Evolutionary conservation across 495 filamentous ascomycete genomes (phyloP).

Genomic region (Talaromyces nanjingensis): DNA sequence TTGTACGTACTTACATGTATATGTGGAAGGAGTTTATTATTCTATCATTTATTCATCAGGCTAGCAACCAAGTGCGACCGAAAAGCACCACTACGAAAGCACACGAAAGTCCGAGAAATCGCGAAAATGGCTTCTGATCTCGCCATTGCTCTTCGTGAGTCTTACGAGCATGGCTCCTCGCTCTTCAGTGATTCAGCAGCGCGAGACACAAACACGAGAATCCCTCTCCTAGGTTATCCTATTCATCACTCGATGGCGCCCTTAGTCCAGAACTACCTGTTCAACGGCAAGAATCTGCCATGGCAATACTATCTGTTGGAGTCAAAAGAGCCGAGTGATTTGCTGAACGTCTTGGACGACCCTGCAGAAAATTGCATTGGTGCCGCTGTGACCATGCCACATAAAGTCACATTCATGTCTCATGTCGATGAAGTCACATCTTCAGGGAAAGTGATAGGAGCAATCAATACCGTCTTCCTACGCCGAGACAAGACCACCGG

Average conservation of each 20-base stretch:
- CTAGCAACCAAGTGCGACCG: background rate
- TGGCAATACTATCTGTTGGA: slow-evolving; percentile 3
- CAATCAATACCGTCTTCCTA: slow-evolving; percentile 38
- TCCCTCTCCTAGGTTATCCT: slow-evolving; percentile 1
- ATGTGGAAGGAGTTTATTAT: background rate
- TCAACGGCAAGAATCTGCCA: background rate
- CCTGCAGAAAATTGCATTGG: slow-evolving; percentile 23
- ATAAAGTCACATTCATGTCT: slow-evolving; percentile 35
- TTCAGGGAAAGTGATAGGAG: slow-evolving; percentile 25
- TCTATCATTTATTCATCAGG: background rate
- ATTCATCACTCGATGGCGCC: slow-evolving; percentile 2
- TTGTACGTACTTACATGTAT: too few relatives aligned
- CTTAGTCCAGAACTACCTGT: background rate
- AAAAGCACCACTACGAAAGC: background rate
- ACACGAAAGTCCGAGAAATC: background rate
- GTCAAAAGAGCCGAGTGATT: background rate
- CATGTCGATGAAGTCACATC: slow-evolving; percentile 29
- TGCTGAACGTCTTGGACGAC: background rate
- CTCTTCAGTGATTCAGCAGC: background rate
- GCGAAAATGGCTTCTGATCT: slow-evolving; percentile 1
- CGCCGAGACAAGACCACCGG: slow-evolving; percentile 21
- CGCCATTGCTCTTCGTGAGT: slow-evolving; percentile 1
- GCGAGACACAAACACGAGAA: background rate
- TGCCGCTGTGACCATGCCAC: slow-evolving; percentile 43
- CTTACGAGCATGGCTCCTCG: slow-evolving; percentile 1